A percentile compares a stretch with the other conserved stretches of the same genome.
These are phyloP conservation scores for Vicia villosa DNA, from an alignment of 306 rosid species.

Conservation along the genomic window DNA sequence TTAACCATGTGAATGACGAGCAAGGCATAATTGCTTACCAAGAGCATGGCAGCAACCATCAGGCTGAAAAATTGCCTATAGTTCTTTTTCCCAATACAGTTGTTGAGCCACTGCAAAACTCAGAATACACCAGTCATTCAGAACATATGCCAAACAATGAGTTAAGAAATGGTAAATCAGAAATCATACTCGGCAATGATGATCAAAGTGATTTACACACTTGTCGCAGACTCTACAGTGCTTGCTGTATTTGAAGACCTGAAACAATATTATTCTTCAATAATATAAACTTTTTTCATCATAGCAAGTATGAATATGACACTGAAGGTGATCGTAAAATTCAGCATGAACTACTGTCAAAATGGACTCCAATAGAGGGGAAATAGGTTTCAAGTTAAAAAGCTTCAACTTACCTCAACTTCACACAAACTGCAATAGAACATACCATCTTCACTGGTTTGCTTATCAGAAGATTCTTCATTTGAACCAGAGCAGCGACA, in stretches of 20 bases:
- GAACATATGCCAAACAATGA: constrained; percentile 24
- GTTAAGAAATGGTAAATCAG: constrained; percentile 28
- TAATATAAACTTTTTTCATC: too few species aligned
- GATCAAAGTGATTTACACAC: constrained; percentile 91
- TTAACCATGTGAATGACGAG: constrained; percentile 27
- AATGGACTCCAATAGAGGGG: constrained; percentile 3
- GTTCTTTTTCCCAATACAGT: constrained; percentile 89
- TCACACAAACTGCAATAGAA: constrained; percentile 96
- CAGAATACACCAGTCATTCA: constrained; percentile 24
- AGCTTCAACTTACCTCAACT: constrained; percentile 78
- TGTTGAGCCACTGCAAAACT: constrained; percentile 91
- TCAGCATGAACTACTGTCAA: constrained; percentile 26
- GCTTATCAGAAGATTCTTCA: constrained; percentile 61
- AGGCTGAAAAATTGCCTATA: constrained; percentile 88
- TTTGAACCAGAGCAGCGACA: constrained; percentile 60
- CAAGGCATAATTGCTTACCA: constrained; percentile 63
- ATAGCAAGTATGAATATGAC: not conserved
- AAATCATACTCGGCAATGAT: constrained; percentile 88
- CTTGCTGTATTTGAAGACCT: constrained; percentile 97
- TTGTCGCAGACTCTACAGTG: constrained; percentile 98
- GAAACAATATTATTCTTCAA: constrained; percentile 19
- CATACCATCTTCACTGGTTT: constrained; percentile 91
- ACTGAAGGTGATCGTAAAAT: constrained; percentile 21
- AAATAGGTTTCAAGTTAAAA: constrained; percentile 26
- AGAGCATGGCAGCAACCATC: constrained; percentile 86